Evolutionary conservation across 2,329 filamentous ascomycete species (phyloP), one percentile per base, ranked within the genome.

Genomic region (Chaetomiaceae sp.): DNA sequence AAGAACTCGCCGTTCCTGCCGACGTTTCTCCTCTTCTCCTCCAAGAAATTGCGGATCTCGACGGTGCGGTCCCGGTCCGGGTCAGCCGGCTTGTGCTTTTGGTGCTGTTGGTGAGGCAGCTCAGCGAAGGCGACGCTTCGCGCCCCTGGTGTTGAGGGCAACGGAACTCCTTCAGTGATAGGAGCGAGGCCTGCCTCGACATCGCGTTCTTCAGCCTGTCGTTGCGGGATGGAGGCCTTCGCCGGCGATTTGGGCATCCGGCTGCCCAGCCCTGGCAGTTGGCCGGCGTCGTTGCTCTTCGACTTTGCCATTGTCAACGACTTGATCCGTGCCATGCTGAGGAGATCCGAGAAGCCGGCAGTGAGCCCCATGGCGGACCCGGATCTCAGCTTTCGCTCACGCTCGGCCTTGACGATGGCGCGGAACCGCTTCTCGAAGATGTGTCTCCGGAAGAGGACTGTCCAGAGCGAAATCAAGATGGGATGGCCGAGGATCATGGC

Each of bases 401-500:
- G 69, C 49, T 75, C 68, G 47, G 69, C 68, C 57, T 73, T 68
- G 17, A 78, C 75, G 43, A 86, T 72, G 38, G 75, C 71, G 55
- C 76, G 66, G 61, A 87, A 83, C 42, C 80, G 79, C 51, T 70
- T 72, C 65, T 87, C 80, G 60, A 88, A 88, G 6, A 80, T 80
- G 59, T 74, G 72, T 61, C 79, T 81, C 19, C 84, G 75, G 9
- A 85, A 75, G 40, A 78, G 67, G 2, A 88, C 77, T 1, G 86
- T 84, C 54, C 80, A 80, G 6, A 81, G 78, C 4, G 80, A 83
- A 3, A 88, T 81, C 61, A 83, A 81, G 31, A 87, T 82, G 2
- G 81, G 76, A 49, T 81, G 81, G 3, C 85, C 86, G 12, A 85
- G 65, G 33, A 87, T 71, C 54, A 88, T 82, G 40, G 87, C 71